phyloP scores from a whole-genome alignment of 1,284 basidiomycete genomes.

The Malassezia globosa region DNA sequence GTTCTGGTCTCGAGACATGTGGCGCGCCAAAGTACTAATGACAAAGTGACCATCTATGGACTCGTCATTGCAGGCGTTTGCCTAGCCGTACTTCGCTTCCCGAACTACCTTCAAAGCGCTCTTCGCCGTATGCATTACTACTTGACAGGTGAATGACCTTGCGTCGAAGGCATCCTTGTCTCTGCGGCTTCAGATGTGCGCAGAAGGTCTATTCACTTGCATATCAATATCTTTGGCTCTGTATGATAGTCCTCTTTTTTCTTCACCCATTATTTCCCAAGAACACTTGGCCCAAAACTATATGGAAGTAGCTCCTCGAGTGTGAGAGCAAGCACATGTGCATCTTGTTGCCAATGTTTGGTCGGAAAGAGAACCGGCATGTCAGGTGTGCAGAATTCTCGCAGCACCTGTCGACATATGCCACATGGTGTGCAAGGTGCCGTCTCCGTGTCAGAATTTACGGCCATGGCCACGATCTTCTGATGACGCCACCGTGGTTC shows the following conservation, averaged over 20 bases:
- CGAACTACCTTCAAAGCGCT: constrained; percentile 3
- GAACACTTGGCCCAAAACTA: constrained; percentile 69
- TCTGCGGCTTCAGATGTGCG: too few relatives aligned
- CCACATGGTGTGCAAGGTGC: constrained; percentile 55
- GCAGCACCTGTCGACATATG: constrained; percentile 77
- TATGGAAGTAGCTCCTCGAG: constrained; percentile 67
- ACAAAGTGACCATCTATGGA: constrained; percentile 6
- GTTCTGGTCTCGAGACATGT: not conserved
- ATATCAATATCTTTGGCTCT: not conserved
- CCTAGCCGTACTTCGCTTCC: constrained; percentile 7
- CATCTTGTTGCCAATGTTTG: constrained; percentile 5
- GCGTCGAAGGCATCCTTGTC: too few relatives aligned
- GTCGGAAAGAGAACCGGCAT: constrained; percentile 63
- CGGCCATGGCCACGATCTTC: constrained; percentile 30
- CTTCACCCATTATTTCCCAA: not conserved
- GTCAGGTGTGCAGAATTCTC: constrained; percentile 64
- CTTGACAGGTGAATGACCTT: constrained; percentile 10
- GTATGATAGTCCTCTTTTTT: not conserved
- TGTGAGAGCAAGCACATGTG: constrained; percentile 51
- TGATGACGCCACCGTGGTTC: constrained; percentile 18
- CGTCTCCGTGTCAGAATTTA: constrained; percentile 24
- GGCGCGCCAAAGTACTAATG: too few relatives aligned
- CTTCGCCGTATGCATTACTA: constrained; percentile 17
- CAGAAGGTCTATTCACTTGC: too few relatives aligned
- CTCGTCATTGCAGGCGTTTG: not conserved